Base-by-base conservation (phyloP, 305 asterid genomes). In the Plantago coronopus region DNA sequence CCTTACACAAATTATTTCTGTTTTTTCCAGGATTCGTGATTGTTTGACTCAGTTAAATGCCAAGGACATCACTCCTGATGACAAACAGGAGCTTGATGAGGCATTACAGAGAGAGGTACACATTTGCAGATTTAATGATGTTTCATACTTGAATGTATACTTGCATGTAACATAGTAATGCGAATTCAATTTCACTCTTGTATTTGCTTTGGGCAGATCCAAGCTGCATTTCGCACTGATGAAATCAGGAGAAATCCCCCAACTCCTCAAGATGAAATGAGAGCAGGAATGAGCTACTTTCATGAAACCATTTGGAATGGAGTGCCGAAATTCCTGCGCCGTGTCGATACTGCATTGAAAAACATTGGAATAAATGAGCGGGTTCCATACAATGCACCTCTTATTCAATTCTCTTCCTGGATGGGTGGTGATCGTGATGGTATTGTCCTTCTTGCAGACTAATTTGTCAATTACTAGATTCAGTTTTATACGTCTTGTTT, bases 401-500 rank as follows among this genome's bases (percentile, higher is more conserved):
- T 87, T 50, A 89, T 89, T 61, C 97, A 89, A 49, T 89, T 89
- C 64, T 89, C 97, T 48, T 89, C 97, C 56, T 86, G 95, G 97
- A 89, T 89, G 97, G 97, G 95, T 27, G 97, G 95, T 15, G 97
- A 89, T 65, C 97, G 97, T 60, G 97, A 89, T 19, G 95, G 97
- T 89, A 84, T 49, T 49, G 12, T 19, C 75, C 68, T 67, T 57
- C 48, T 48, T 2, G 56, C 16, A 48, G n/a, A 13, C 53, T n/a
- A n/a, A n/a, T n/a, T n/a, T n/a, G n/a, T 62, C 11, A 45, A 50
- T n/a, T 3, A 27, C 17, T 20, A 15, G 0, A 50, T 3, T 63
- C 53, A 13, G 16, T 37, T 44, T 23, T 7, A n/a, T 48, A 4
- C 23, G 2, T 18, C 17, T 17, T 20, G 17, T 20, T 5, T 50